These are phyloP conservation scores for Chlamydomonas asymmetrica DNA, from an alignment of 139 green algal species.

Conservation along the genomic window DNA sequence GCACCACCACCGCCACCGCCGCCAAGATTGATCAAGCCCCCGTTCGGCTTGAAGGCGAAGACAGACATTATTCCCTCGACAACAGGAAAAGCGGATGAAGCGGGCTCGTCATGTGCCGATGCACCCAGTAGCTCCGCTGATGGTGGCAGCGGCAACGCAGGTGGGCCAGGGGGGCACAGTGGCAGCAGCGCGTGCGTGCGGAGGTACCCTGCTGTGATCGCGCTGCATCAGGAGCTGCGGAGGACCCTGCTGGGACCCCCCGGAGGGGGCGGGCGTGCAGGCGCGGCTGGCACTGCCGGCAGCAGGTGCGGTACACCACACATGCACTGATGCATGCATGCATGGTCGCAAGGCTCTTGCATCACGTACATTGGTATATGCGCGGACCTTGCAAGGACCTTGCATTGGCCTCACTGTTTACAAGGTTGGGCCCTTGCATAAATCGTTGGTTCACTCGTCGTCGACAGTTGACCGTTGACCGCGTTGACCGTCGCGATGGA, in stretches of 20 bases:
- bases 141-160: too few species aligned
- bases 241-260: slow-evolving; percentile 5
- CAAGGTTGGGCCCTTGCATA: not conserved
- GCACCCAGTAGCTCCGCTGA: too few species aligned
- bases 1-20: not conserved
- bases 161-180: too few species aligned
- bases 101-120: too few species aligned
- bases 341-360: too few species aligned
- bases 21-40: too few species aligned
- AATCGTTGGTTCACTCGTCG: too few species aligned
- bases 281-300: not conserved
- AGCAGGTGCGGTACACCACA: not conserved
- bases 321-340: too few species aligned
- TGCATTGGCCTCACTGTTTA: not conserved
- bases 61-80: too few species aligned
- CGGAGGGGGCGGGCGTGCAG: not conserved
- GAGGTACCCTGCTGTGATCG: not conserved
- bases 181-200: too few species aligned
- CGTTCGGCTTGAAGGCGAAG: too few species aligned
- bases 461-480: not conserved
- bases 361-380: not conserved
- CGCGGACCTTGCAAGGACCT: not conserved
- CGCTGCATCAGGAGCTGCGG: slow-evolving; percentile 30
- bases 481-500: not conserved
- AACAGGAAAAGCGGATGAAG: too few species aligned